Percentiles rank a stretch among this genome's conserved stretches.
These are phyloP conservation scores for Leishmania aethiopica DNA, from an alignment of 208 protist species.

Conservation along the genomic window DNA sequence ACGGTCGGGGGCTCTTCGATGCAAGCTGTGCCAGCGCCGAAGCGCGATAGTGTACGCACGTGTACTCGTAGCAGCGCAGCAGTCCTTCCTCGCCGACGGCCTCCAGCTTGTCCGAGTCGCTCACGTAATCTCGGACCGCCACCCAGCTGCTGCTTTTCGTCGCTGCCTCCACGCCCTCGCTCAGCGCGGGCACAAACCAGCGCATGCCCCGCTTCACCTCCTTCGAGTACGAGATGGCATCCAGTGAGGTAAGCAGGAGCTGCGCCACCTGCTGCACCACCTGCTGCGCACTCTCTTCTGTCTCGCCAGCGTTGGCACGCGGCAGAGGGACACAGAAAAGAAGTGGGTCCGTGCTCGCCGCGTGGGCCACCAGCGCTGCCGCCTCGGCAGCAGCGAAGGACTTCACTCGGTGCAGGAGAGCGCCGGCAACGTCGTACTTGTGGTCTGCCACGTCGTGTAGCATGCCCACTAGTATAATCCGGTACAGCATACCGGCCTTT, in stretches of 20 bases:
- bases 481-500: conserved; percentile 32
- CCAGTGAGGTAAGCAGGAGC: conserved; percentile 31
- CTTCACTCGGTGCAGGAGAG: conserved; percentile 34
- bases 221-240: conserved; percentile 84
- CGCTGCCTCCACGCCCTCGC: neutral
- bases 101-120: conserved; percentile 87
- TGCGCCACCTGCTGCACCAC: conserved; percentile 7
- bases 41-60: conserved; percentile 25
- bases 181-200: conserved; percentile 65
- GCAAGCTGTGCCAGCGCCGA: neutral
- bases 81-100: conserved; percentile 77
- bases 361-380: conserved; percentile 7
- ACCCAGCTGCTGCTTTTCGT: conserved; percentile 40
- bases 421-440: conserved; percentile 74
- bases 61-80: conserved; percentile 76
- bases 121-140: conserved; percentile 72
- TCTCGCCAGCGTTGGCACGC: neutral
- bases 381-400: conserved; percentile 37
- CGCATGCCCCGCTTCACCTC: conserved; percentile 70
- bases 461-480: conserved; percentile 83
- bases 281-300: neutral
- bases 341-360: neutral
- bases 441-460: conserved; percentile 90
- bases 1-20: neutral
- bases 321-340: conserved; percentile 9